Evolutionary conservation across 2,329 filamentous ascomycete species (phyloP).

Genomic region (Pseudohalonectria lignicola): DNA sequence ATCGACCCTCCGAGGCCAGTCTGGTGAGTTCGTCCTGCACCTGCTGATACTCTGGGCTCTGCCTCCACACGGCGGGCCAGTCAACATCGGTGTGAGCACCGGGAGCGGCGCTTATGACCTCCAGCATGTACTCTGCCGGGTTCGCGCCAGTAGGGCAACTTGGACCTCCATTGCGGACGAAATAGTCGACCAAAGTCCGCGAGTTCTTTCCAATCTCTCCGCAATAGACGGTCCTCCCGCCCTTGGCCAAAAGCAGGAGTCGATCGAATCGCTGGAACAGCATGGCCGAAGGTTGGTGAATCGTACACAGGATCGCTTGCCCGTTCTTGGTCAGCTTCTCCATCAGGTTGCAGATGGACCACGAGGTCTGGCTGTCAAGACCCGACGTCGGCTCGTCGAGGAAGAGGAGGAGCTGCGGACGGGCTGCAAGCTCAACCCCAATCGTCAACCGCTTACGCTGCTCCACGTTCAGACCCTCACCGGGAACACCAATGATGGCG

Average conservation of each 20-base stretch:
- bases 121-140: slow-evolving; percentile 71
- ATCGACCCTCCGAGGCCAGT: too few relatives aligned
- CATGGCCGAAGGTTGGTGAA: slow-evolving; percentile 94
- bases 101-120: slow-evolving; percentile 51
- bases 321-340: slow-evolving; percentile 84
- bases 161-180: slow-evolving; percentile 59
- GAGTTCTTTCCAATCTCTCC: slow-evolving; percentile 55
- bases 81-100: slow-evolving; percentile 52
- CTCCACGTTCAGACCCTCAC: slow-evolving; percentile 69
- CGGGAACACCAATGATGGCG: slow-evolving; percentile 80
- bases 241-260: slow-evolving; percentile 65
- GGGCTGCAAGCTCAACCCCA: slow-evolving; percentile 90
- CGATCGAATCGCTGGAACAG: slow-evolving; percentile 86
- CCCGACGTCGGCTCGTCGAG: slow-evolving; percentile 93
- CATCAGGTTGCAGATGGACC: slow-evolving; percentile 80
- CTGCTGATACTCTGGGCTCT: slow-evolving; percentile 44
- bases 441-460: slow-evolving; percentile 75
- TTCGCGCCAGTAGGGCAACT: slow-evolving; percentile 59
- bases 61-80: slow-evolving; percentile 53
- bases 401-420: slow-evolving; percentile 81
- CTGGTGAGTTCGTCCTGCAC: slow-evolving; percentile 39
- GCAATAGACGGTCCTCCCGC: slow-evolving; percentile 72
- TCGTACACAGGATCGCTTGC: slow-evolving; percentile 91
- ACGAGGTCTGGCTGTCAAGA: slow-evolving; percentile 86
- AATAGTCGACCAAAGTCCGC: slow-evolving; percentile 56